Conservation (phyloP, 2,329 filamentous ascomycete genomes). For the Lachnellula subtilissima region DNA sequence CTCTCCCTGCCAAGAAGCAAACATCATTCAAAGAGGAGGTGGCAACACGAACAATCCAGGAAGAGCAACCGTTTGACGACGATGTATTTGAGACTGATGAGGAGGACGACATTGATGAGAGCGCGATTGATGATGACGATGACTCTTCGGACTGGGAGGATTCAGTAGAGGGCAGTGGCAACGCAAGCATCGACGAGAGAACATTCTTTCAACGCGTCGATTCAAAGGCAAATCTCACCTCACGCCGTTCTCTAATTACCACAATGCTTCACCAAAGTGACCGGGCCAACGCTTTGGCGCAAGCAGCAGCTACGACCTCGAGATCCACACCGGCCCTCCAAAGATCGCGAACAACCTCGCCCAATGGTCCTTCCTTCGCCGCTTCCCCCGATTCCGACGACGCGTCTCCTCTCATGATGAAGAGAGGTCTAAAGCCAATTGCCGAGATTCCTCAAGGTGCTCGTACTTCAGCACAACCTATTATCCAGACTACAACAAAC, state of each 20-base stretch:
- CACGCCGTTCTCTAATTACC: conserved; percentile 82
- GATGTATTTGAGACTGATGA: conserved; percentile 58
- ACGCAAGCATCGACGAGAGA: conserved; percentile 76
- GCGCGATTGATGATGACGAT: conserved; percentile 70
- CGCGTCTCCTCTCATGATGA: conserved; percentile 52
- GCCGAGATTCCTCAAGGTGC: conserved; percentile 47
- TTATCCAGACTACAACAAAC: conserved; percentile 66
- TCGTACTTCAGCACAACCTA: conserved; percentile 62
- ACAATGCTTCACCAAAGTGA: conserved; percentile 80
- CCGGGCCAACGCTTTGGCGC: conserved; percentile 64
- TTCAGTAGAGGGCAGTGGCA: conserved; percentile 74
- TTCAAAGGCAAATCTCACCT: conserved; percentile 78
- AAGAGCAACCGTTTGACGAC: conserved; percentile 46
- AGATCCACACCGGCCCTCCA: conserved; percentile 49
- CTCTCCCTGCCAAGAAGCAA: conserved; percentile 59
- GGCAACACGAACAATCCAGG: conserved; percentile 60
- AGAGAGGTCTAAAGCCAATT: conserved; percentile 28
- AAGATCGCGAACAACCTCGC: conserved; percentile 61
- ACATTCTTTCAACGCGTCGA: conserved; percentile 86
- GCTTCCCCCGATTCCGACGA: conserved; percentile 39
- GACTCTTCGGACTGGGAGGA: conserved; percentile 55
- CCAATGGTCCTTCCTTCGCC: conserved; percentile 61
- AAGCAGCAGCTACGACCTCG: conserved; percentile 53
- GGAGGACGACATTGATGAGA: conserved; percentile 71
- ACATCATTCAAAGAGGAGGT: conserved; percentile 78